Evolutionary conservation across 768 basidiomycete genomes (phyloP).

Genomic region (Amanita pallidorosea): DNA sequence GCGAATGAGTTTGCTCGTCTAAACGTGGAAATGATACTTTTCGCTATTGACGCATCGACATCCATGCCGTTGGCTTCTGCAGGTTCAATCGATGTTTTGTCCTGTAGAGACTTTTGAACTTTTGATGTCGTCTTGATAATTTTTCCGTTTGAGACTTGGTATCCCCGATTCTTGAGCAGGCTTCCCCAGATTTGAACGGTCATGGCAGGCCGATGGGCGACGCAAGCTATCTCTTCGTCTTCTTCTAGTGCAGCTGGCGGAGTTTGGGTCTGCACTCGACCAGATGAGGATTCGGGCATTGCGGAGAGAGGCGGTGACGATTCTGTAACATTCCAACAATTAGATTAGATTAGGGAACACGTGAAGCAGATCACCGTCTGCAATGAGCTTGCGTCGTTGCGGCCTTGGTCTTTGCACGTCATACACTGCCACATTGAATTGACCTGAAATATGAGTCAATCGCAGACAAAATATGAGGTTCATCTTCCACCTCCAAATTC

Average conservation of each 20-base stretch:
- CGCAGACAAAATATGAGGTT: neutral
- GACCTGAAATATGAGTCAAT: constrained; percentile 23
- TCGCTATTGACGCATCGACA: constrained; percentile 6
- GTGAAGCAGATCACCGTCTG: constrained; percentile 14
- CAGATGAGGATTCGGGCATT: constrained; percentile 12
- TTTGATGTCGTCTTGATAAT: constrained; percentile 56
- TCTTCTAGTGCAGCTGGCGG: constrained; percentile 26
- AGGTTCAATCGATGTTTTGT: constrained; percentile 8
- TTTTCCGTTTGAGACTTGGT: constrained; percentile 45
- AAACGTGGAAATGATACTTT: constrained; percentile 48
- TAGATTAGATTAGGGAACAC: constrained; percentile 11
- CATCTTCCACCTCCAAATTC: constrained; percentile 49
- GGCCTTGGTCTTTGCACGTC: constrained; percentile 50
- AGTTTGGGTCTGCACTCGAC: constrained; percentile 5
- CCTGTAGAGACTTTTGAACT: constrained; percentile 11
- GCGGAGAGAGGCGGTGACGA: constrained; percentile 14
- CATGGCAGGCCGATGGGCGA: constrained; percentile 48
- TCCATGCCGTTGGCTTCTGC: constrained; percentile 8
- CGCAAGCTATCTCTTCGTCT: constrained; percentile 41
- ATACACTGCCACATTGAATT: constrained; percentile 56
- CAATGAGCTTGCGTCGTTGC: constrained; percentile 29
- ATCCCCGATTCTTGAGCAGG: constrained; percentile 59
- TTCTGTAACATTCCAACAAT: constrained; percentile 9
- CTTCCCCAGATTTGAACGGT: constrained; percentile 64
- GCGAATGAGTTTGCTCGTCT: constrained; percentile 58